phyloP scores from a whole-genome alignment of 2,329 filamentous ascomycete genomes.

The Pseudogymnoascus sp. region DNA sequence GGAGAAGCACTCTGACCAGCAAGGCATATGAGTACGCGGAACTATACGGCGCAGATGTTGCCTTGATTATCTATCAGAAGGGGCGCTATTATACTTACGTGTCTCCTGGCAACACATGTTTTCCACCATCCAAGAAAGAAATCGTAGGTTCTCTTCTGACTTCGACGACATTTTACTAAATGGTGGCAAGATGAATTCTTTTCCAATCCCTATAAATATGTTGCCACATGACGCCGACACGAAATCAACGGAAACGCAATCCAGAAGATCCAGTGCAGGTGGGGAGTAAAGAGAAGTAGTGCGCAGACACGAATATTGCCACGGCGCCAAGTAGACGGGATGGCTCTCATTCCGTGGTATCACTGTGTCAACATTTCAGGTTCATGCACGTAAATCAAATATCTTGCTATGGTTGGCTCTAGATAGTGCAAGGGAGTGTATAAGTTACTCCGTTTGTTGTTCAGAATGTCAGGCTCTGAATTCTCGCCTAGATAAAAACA shows the following conservation, averaged over 20 bases:
- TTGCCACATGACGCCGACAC: neutral
- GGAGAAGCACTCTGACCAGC: constrained; percentile 15
- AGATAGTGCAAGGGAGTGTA: neutral
- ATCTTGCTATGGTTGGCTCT: neutral
- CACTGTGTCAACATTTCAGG: too few species aligned
- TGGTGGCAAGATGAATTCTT: neutral
- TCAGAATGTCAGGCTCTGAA: neutral
- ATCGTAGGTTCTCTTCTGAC: neutral
- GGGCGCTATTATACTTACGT: constrained; percentile 11
- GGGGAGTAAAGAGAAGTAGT: neutral
- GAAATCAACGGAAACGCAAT: neutral
- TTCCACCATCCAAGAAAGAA: constrained; percentile 10
- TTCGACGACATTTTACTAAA: neutral
- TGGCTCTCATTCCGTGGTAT: neutral
- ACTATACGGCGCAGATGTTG: constrained; percentile 13
- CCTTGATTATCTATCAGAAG: constrained; percentile 14
- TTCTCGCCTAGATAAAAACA: neutral
- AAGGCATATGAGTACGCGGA: constrained; percentile 15
- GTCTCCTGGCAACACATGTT: constrained; percentile 1
- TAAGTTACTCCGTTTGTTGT: neutral
- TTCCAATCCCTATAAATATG: neutral
- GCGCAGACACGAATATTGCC: neutral
- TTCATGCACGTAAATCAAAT: too few species aligned
- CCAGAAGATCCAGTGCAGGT: neutral
- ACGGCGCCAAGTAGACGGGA: neutral